A percentile compares a stretch with the other conserved stretches of the same genome.
Conservation (phyloP, 2,329 filamentous ascomycete genomes). For the Lachnum nothofagi region DNA sequence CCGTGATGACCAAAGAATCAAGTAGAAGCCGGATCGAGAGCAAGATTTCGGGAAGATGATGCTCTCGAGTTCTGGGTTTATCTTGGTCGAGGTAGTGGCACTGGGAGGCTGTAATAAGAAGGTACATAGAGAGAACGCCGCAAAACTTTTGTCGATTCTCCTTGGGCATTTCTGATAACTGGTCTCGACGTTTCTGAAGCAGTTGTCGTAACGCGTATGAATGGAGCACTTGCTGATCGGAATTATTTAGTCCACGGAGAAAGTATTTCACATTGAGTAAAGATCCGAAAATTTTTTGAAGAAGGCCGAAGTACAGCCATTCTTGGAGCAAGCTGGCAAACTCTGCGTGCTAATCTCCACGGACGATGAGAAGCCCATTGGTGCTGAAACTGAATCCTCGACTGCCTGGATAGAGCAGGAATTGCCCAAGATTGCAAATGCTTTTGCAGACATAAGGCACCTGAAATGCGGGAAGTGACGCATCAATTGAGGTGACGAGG, state of each 20-base stretch:
- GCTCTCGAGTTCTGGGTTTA: background rate
- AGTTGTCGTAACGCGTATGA: background rate
- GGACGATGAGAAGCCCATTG: background rate
- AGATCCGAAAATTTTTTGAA: background rate
- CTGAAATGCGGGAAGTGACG: background rate
- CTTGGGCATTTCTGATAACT: background rate
- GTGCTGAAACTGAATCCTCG: background rate
- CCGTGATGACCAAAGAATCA: conserved; percentile 1
- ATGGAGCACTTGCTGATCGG: background rate
- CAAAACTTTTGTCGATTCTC: background rate
- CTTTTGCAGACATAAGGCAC: background rate
- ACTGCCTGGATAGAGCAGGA: background rate
- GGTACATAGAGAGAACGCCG: background rate
- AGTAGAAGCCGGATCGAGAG: background rate
- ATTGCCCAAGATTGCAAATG: background rate
- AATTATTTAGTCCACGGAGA: background rate
- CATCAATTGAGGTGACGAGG: background rate
- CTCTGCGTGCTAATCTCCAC: background rate
- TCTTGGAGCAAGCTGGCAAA: conserved; percentile 1
- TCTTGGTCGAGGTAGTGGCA: background rate
- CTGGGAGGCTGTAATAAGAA: background rate
- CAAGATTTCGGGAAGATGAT: background rate
- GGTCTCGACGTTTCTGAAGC: background rate
- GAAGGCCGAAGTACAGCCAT: conserved; percentile 3
- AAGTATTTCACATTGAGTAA: background rate